Conservation (phyloP, 306 rosid species). For the Aeschynomene evenia region DNA sequence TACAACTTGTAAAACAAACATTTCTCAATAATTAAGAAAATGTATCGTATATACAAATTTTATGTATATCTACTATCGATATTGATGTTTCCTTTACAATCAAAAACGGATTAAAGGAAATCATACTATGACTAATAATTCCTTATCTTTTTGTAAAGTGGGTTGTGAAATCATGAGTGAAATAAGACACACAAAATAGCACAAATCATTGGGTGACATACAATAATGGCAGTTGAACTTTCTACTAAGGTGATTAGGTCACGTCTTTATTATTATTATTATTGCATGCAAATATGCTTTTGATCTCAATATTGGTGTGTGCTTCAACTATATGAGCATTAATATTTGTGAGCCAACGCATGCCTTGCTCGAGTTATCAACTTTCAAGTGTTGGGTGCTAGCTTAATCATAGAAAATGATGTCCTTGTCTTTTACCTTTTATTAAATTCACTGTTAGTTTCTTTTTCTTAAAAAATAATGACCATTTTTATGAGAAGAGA, state of each 20-base stretch:
- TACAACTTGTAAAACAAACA: too few relatives aligned
- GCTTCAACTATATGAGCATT: slow-evolving; percentile 21
- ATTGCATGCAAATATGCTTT: slow-evolving; percentile 39
- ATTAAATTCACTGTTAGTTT: slow-evolving; percentile 21
- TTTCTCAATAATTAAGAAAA: too few relatives aligned
- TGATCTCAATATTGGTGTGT: slow-evolving; percentile 19
- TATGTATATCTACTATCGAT: background rate
- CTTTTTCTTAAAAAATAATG: slow-evolving; percentile 9
- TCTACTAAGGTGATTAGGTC: slow-evolving; percentile 46
- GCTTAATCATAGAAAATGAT: slow-evolving; percentile 38
- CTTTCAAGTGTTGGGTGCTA: slow-evolving; percentile 34
- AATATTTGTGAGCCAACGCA: slow-evolving; percentile 39
- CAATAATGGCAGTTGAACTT: slow-evolving; percentile 53
- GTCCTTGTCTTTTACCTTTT: slow-evolving; percentile 31
- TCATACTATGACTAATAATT: slow-evolving; percentile 8
- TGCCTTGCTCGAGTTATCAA: slow-evolving; percentile 50
- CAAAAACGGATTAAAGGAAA: slow-evolving; percentile 3
- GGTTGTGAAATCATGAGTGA: slow-evolving; percentile 36
- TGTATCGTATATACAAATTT: too few relatives aligned
- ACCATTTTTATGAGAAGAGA: slow-evolving; percentile 11
- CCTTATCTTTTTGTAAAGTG: slow-evolving; percentile 32
- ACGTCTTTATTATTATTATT: slow-evolving; percentile 23
- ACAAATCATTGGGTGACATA: slow-evolving; percentile 56
- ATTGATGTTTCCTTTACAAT: slow-evolving; percentile 23
- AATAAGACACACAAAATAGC: slow-evolving; percentile 39